Base-by-base conservation (phyloP, 2,329 filamentous ascomycete species). In the Colletotrichum lentis region DNA sequence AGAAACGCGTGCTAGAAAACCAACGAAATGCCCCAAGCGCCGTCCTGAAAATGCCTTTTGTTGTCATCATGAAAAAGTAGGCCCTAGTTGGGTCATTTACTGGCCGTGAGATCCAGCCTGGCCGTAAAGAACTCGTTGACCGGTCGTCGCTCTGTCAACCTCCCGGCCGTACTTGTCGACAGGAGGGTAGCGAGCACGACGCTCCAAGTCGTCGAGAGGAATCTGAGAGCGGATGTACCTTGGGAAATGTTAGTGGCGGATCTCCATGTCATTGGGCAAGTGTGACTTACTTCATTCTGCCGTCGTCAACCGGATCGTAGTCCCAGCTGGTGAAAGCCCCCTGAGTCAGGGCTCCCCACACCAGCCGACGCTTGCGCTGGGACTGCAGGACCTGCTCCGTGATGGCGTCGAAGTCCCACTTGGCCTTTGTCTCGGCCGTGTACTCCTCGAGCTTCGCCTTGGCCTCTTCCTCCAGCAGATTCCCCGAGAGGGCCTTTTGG, bases 281-380 rank as follows among this genome's bases (percentile, higher is more conserved):
- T 20, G 24, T 18, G 46, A 80, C 84, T 79, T 81, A 89, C 84
- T 90, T 91, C 72, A 87, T 83, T 55, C 85, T 82, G 31, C 90
- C 91, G 74, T 92, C 87, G 72, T 92, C 88, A 3, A 85, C 80
- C 0, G 93, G 93, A 80, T 94, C 87, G 79, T 91, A 91, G 79
- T 97, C 94, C 94, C 94, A 97, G 76, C 89, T 87, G 46, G 91
- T 91, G 73, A 92, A 93, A 43, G 83, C 83, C 63, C 94, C 94
- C 77, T 90, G 80, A 76, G 88, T 91, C 71, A 97, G 83, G 0
- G 94, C 92, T 47, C 86, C 87, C 90, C 93, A 96, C 31, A 93
- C 91, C 10, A 97, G 80, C 58, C 90, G 86, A 16, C 94, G 87
- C 75, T 90, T 89, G 49, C 94, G 90, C 82, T 97, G 94, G 52